phyloP scores from a whole-genome alignment of 306 rosid genomes.

The Casuarina cunninghamiana region DNA sequence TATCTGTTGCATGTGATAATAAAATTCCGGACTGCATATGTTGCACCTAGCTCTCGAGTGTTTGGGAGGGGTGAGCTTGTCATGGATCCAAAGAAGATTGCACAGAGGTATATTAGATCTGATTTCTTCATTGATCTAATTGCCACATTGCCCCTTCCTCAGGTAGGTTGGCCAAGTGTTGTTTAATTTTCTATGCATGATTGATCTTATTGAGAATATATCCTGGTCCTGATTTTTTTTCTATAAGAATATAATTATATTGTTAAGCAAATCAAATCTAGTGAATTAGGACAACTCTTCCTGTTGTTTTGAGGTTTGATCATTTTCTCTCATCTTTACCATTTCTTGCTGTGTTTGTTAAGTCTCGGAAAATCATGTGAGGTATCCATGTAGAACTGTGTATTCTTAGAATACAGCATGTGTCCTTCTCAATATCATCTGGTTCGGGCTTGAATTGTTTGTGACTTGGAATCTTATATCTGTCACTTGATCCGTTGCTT shows the following conservation, averaged over 20 bases:
- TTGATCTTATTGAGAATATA: conserved; percentile 14
- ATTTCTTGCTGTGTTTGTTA: background rate
- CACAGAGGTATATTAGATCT: conserved; percentile 71
- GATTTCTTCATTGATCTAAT: conserved; percentile 92
- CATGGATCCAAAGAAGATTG: conserved; percentile 92
- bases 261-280: conserved; percentile 8
- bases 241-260: background rate
- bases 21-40: conserved; percentile 92
- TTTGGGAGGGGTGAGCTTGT: conserved; percentile 99
- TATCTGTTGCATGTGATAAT: conserved; percentile 82
- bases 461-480: background rate
- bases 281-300: background rate
- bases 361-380: background rate
- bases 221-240: conserved; percentile 16
- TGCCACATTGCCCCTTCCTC: conserved; percentile 94
- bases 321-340: background rate
- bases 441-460: background rate
- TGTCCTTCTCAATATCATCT: background rate
- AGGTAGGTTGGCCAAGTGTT: conserved; percentile 47
- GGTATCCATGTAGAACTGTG: background rate
- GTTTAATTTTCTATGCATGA: background rate
- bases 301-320: background rate
- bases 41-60: conserved; percentile 91
- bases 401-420: background rate
- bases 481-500: background rate